A percentile compares a stretch with the other conserved stretches of the same genome.
Evolutionary conservation across 495 filamentous ascomycete species (phyloP).

Genomic region (Penicillium turbatum): DNA sequence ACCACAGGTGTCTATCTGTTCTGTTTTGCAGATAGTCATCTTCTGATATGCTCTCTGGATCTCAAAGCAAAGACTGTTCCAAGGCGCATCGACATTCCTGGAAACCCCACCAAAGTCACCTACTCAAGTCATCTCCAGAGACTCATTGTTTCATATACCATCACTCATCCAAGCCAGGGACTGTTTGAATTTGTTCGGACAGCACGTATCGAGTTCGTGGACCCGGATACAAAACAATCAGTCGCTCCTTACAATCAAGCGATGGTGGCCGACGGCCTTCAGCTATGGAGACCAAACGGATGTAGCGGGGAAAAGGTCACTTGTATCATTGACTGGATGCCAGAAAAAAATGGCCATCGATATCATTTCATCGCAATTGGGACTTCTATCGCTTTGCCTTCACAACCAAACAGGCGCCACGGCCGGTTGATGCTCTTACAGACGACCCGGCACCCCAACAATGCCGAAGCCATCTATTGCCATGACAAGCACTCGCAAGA

Average conservation of each 20-base stretch:
- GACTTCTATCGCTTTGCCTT: constrained; percentile 28
- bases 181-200: constrained; percentile 28
- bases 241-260: constrained; percentile 11
- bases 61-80: constrained; percentile 35
- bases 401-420: constrained; percentile 14
- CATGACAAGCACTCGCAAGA: constrained; percentile 36
- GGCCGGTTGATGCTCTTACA: constrained; percentile 38
- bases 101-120: constrained; percentile 38
- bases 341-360: constrained; percentile 33
- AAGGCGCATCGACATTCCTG: constrained; percentile 39
- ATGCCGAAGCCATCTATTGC: constrained; percentile 32
- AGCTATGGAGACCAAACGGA: constrained; percentile 31
- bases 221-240: constrained; percentile 33
- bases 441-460: constrained; percentile 23
- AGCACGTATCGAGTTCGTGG: constrained; percentile 41
- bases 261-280: not conserved
- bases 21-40: constrained; percentile 38
- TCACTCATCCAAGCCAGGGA: constrained; percentile 17
- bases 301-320: constrained; percentile 45
- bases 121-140: constrained; percentile 40
- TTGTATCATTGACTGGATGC: constrained; percentile 49
- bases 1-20: constrained; percentile 33
- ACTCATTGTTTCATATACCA: constrained; percentile 41
- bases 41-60: constrained; percentile 40
- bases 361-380: constrained; percentile 48